Base-by-base conservation (phyloP, 2,329 filamentous ascomycete species). In the Tolypocladium tundrense region DNA sequence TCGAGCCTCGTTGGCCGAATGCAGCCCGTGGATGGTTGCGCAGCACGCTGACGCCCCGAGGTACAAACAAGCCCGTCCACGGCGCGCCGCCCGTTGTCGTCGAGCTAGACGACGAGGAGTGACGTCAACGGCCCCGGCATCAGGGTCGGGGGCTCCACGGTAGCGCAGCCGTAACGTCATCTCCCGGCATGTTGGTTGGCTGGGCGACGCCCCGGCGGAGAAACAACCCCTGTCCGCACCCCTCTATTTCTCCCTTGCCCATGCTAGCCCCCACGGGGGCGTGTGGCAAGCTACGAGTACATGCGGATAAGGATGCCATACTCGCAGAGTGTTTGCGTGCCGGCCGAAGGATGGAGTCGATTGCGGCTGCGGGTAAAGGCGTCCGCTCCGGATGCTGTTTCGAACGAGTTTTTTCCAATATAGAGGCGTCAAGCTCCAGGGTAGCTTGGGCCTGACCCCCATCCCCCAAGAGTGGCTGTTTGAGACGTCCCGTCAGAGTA, bases 61-160 rank as follows among this genome's bases (percentile, higher is more conserved):
- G 42, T 16, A 45, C 42, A 2, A 14, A 45, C 42, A 2, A 14
- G 21, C 35, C 35, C 6, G 11, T 27, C 41, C 42, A 11, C n/a
- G n/a, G n/a, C 42, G 11, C 54, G 24, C 24, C 24, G 24, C 31
- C 31, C 33, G 33, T 51, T 43, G 59, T 51, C 58, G 59, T 61
- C 53, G 57, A 62, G 54, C 53, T 60, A 45, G 59, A 55, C 59
- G 53, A n/a, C 45, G 35, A 37, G 19, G 43, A 41, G n/a, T 69
- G 67, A 69, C 67, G 67, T 69, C 66, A 65, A 62, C 61, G 65
- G 67, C 64, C 57, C 60, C 52, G 56, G 56, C 57, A 60, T 59
- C 61, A 63, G 61, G 62, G 64, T 61, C 42, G 13, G 56, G 16
- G 57, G 6, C 21, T 21, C 58, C 58, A 24, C 51, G 27, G 19